phyloP scores from a whole-genome alignment of 352 stramenopile species.

The Stramenopiles sp. region DNA sequence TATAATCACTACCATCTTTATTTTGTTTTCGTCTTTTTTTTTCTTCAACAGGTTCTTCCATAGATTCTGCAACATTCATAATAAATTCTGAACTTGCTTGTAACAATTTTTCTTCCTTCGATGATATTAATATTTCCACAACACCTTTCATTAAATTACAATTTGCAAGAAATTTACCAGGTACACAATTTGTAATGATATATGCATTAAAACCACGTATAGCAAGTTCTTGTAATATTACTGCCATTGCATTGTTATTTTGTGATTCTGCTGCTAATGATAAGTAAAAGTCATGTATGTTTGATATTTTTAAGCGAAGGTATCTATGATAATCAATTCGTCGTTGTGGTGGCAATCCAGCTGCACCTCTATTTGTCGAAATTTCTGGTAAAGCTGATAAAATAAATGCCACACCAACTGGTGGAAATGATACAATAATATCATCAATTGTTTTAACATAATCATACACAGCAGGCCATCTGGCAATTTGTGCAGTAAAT shows the following conservation, averaged over 20 bases:
- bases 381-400: neutral
- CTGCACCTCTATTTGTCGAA: neutral
- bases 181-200: neutral
- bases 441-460: neutral
- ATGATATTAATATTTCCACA: neutral
- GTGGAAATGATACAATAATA: neutral
- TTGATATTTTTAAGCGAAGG: neutral
- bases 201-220: neutral
- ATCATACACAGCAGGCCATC: neutral
- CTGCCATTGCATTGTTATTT: neutral
- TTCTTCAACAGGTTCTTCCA: too few relatives aligned
- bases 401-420: neutral
- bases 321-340: neutral
- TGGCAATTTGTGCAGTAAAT: neutral
- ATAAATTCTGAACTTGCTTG: neutral
- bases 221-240: neutral
- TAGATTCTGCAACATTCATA: too few relatives aligned
- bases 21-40: too few relatives aligned
- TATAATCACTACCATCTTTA: too few relatives aligned
- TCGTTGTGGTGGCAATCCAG: neutral
- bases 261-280: neutral
- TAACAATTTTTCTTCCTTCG: neutral
- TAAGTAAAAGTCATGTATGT: neutral
- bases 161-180: neutral
- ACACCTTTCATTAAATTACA: neutral